phyloP scores from a whole-genome alignment of 164 flowering plant genomes.

The Vitis amurensis region DNA sequence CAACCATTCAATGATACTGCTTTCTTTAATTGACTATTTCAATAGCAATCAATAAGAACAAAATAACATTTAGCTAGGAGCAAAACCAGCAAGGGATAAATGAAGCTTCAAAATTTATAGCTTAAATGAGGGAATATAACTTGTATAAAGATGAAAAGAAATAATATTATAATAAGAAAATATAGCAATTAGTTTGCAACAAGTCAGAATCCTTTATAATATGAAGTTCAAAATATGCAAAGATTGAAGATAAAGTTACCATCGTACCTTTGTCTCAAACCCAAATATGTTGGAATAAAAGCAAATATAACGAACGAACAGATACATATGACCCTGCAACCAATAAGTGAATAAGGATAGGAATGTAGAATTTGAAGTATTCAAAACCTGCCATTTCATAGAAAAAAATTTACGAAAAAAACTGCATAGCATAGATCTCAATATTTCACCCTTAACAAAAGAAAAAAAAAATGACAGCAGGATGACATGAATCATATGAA shows the following conservation, averaged over 20 bases:
- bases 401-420: not conserved
- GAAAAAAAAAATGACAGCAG: not conserved
- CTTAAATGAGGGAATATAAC: not conserved
- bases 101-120: not conserved
- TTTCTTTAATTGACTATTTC: not conserved
- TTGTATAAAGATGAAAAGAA: too few species aligned
- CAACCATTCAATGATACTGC: too few species aligned
- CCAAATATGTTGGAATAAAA: constrained; percentile 97
- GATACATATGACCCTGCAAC: constrained; percentile 95
- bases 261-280: constrained; percentile 89
- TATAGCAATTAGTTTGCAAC: not conserved
- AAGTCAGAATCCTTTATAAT: not conserved
- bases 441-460: too few species aligned
- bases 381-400: not conserved
- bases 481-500: not conserved
- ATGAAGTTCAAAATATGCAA: not conserved
- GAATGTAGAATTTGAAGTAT: not conserved
- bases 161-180: not conserved
- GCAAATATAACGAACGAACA: constrained; percentile 76
- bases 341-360: not conserved
- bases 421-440: too few species aligned
- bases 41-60: not conserved
- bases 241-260: not conserved
- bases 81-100: not conserved
- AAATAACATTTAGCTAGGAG: not conserved